A percentile compares a stretch with the other conserved stretches of the same genome.
Conservation (phyloP, 768 basidiomycete species). For the Exsudoporus frostii region DNA sequence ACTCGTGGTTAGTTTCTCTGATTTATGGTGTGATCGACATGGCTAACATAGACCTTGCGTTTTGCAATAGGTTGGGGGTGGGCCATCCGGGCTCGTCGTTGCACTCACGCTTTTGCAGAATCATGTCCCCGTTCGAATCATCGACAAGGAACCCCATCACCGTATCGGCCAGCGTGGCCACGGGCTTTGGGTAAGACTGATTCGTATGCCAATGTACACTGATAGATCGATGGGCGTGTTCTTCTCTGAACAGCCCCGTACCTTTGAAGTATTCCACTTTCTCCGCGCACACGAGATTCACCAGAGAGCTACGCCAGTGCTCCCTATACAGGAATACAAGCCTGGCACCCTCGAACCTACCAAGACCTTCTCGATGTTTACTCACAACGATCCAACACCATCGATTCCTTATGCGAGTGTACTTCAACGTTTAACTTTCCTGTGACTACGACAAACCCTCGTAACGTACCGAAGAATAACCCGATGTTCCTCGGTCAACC, state of each 20-base stretch:
- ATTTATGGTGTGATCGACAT: neutral
- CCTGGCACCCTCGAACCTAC: slow-evolving; percentile 16
- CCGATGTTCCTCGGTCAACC: slow-evolving; percentile 23
- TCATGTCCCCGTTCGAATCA: slow-evolving; percentile 48
- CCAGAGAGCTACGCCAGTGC: slow-evolving; percentile 25
- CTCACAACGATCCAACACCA: slow-evolving; percentile 20
- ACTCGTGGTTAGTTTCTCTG: slow-evolving; percentile 15
- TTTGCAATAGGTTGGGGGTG: slow-evolving; percentile 22
- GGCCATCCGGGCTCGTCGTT: slow-evolving; percentile 31
- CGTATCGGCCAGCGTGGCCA: slow-evolving; percentile 38
- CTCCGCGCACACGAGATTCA: slow-evolving; percentile 39
- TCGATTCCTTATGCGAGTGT: slow-evolving; percentile 24
- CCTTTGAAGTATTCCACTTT: slow-evolving; percentile 42
- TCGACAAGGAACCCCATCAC: slow-evolving; percentile 42
- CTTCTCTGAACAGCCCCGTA: slow-evolving; percentile 24
- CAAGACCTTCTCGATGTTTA: slow-evolving; percentile 3
- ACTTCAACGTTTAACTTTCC: neutral
- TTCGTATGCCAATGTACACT: neutral
- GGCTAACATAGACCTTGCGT: neutral
- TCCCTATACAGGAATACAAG: slow-evolving; percentile 35
- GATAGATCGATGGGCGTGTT: neutral
- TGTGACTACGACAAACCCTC: neutral
- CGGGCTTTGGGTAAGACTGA: slow-evolving; percentile 35
- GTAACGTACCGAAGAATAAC: slow-evolving; percentile 7
- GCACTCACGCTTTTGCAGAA: slow-evolving; percentile 38